Percentiles rank a stretch among this genome's conserved stretches.
Conservation (phyloP, 1,284 basidiomycete genomes). For the Gomphus bonarii region DNA sequence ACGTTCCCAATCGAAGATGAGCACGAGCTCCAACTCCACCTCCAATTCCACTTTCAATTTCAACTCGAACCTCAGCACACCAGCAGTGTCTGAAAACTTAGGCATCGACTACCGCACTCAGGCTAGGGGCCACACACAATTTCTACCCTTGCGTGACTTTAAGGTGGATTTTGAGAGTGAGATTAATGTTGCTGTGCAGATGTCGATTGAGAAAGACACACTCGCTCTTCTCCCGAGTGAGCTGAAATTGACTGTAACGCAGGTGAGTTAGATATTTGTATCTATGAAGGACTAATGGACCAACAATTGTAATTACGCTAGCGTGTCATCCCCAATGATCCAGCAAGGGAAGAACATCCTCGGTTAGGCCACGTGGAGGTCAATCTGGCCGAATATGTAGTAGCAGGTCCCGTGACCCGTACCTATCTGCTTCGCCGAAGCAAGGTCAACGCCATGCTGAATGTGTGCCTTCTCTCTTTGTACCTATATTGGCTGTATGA, state of each 20-base stretch:
- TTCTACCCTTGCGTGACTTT: slow-evolving; percentile 47
- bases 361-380: slow-evolving; percentile 56
- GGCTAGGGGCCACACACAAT: slow-evolving; percentile 47
- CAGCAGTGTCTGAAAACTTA: neutral
- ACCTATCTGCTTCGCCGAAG: slow-evolving; percentile 64
- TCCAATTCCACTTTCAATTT: slow-evolving; percentile 6
- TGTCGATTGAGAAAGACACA: slow-evolving; percentile 37
- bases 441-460: slow-evolving; percentile 71
- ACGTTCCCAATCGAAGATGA: neutral
- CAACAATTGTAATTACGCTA: slow-evolving; percentile 12
- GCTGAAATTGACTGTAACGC: slow-evolving; percentile 58
- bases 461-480: slow-evolving; percentile 27
- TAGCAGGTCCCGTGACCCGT: slow-evolving; percentile 50
- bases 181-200: slow-evolving; percentile 47
- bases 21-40: slow-evolving; percentile 1
- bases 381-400: slow-evolving; percentile 70
- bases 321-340: slow-evolving; percentile 43
- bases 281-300: neutral
- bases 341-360: slow-evolving; percentile 41
- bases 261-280: slow-evolving; percentile 26
- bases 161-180: slow-evolving; percentile 47
- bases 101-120: slow-evolving; percentile 14
- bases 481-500: neutral
- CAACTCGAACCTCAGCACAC: slow-evolving; percentile 2
- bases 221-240: slow-evolving; percentile 43